Evolutionary conservation across 73 alveolate genomes (phyloP), one percentile per base, ranked within the genome.

Genomic region (Blepharisma japonicum): DNA sequence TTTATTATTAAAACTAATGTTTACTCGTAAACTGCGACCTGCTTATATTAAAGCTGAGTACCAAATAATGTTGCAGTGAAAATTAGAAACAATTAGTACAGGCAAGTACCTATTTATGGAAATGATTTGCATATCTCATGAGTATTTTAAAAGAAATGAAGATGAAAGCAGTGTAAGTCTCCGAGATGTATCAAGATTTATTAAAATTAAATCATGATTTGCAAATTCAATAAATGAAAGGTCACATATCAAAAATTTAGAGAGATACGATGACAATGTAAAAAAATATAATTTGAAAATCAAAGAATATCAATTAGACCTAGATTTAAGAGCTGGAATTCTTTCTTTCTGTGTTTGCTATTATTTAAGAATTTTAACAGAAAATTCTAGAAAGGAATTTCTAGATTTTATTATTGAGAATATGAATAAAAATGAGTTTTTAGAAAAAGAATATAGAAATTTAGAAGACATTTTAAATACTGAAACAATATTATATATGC

Each of bases 261-360:
- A n/a, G n/a, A 50, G 14, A 8, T 8, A 50, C 14, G 8, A 50
- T 50, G 14, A 50, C 14, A 50, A 50, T 50, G 14, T 8, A 14
- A 50, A 8, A 8, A 50, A 50, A 8, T n/a, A n/a, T 32, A 32
- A 32, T 3, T 32, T 32, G 3, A 32, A 32, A 32, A 32, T 32
- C 42, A 32, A 32, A 3, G 42, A 32, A 1, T 32, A 1, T 32
- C 78, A 48, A 81, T 68, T 68, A 55, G 74, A 74, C 86, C 71
- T 55, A 77, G 87, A 82, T 72, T 81, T 46, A 81, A 80, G 48
- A 72, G 77, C 83, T 83, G 88, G 83, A 11, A 71, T 18, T 78
- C 88, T 47, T 84, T 82, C 87, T 68, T 84, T 51, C 67, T 81
- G 83, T 80, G 81, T 27, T 71, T 82, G 78, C 82, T 72, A 78